Conservation (phyloP, 2,329 filamentous ascomycete genomes). For the Talaromyces sp. region DNA sequence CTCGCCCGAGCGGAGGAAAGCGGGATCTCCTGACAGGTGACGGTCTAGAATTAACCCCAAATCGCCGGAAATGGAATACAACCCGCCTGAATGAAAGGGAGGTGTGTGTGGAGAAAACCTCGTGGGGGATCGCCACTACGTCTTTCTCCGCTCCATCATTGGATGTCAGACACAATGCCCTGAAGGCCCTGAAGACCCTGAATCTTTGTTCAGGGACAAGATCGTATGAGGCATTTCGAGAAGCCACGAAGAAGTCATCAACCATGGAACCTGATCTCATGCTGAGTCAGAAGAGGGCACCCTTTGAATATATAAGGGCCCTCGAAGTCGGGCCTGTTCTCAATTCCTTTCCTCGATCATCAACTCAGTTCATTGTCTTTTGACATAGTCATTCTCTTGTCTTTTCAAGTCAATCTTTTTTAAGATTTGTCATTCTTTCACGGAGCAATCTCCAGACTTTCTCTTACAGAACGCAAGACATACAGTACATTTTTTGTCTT, state of each 20-base stretch:
- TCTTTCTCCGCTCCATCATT: not conserved
- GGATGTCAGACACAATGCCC: not conserved
- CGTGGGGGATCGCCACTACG: constrained; percentile 8
- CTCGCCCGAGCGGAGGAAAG: no score
- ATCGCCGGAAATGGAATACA: constrained; percentile 9
- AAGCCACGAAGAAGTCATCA: not conserved
- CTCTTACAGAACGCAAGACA: not conserved
- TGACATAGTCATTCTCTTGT: constrained; percentile 6
- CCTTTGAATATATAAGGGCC: not conserved
- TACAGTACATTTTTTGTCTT: not conserved
- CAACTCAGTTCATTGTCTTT: not conserved
- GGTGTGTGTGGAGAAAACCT: constrained; percentile 8
- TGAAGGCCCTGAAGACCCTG: not conserved
- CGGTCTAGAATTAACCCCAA: not conserved
- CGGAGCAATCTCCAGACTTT: not conserved
- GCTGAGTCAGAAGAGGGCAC: constrained; percentile 1
- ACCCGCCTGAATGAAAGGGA: not conserved
- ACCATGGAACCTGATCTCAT: not conserved
- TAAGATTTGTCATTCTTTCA: not conserved
- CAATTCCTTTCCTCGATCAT: not conserved
- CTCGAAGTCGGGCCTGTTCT: not conserved
- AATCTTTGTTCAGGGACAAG: not conserved
- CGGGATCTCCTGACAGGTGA: not conserved
- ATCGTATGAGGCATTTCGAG: constrained; percentile 2
- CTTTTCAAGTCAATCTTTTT: not conserved